Base-by-base conservation (phyloP, 805 yeast genomes). In the Ogataea populi-albae region DNA sequence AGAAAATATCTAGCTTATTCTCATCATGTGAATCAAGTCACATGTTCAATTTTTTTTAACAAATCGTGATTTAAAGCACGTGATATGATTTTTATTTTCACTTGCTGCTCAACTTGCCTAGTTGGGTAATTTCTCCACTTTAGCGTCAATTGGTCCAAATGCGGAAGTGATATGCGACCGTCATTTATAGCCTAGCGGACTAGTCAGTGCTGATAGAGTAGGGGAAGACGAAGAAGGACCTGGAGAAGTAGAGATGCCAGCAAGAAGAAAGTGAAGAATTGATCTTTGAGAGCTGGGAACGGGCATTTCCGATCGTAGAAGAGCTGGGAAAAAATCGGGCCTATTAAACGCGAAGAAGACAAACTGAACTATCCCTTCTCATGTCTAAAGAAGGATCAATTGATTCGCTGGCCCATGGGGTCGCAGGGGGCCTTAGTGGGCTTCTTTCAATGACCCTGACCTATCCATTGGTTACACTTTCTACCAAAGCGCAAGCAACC, bases 391-490 rank as follows among this genome's bases (percentile, higher is more conserved):
- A 43, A 25, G 49, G 27, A 15, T 61, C 61, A 20, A 54, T 61
- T 20, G 72, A 69, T 40, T 74, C 75, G 45, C 52, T 85, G 23
- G 87, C 93, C 10, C 96, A 89, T 55, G 96, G 96, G n/a, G 61
- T 89, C 8, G 84, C 96, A 5, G 98, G 97, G 8, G 95, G 96
- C 23, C 81, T 89, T 5, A 95, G 96, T 18, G 97, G 97, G 10
- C 88, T 91, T 16, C 71, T 86, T 19, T 76, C 95, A 3, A 83
- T 87, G 81, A 73, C 81, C 0, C 79, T 87, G 25, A 89, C 97
- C 0, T 89, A 89, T 56, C 98, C 98, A 1, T 66, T 89, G 49
- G 87, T 86, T 41, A 84, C 95, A 1, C 64, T 88, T 38, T 82
- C 95, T 2, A 88, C 96, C 0, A 73, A 86, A 35, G 94, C 96